phyloP scores from a whole-genome alignment of 352 stramenopile genomes.

The Globisporangium viniferum region DNA sequence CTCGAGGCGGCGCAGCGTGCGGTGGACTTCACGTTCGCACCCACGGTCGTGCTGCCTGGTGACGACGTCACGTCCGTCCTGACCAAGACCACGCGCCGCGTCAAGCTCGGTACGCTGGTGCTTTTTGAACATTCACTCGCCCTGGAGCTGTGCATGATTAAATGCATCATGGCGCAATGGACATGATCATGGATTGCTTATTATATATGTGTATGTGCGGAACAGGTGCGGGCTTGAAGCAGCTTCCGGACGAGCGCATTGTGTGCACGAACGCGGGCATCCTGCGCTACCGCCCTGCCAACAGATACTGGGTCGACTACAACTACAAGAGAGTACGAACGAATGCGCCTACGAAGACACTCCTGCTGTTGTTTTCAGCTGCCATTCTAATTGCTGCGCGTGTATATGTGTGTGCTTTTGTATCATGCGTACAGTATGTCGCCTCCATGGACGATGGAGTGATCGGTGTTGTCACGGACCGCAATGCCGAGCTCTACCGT shows the following conservation, averaged over 20 bases:
- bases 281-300: slow-evolving; percentile 80
- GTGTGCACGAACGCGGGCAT: slow-evolving; percentile 82
- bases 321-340: slow-evolving; percentile 75
- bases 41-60: slow-evolving; percentile 63
- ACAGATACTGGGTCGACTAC: slow-evolving; percentile 90
- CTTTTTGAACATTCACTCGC: background rate
- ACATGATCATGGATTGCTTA: background rate
- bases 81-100: slow-evolving; percentile 62
- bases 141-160: background rate
- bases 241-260: slow-evolving; percentile 54
- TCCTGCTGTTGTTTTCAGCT: background rate
- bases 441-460: slow-evolving; percentile 87
- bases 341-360: background rate
- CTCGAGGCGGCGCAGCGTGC: slow-evolving; percentile 70
- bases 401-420: background rate
- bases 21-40: slow-evolving; percentile 78
- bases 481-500: slow-evolving; percentile 93
- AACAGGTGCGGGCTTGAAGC: slow-evolving; percentile 57
- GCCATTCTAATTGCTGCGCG: background rate
- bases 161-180: background rate
- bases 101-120: slow-evolving; percentile 53
- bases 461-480: slow-evolving; percentile 93
- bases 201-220: background rate
- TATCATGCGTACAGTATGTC: slow-evolving; percentile 45
- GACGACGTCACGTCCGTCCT: slow-evolving; percentile 79